Conservation (phyloP, 768 basidiomycete genomes). For the Phylloporus sp. region DNA sequence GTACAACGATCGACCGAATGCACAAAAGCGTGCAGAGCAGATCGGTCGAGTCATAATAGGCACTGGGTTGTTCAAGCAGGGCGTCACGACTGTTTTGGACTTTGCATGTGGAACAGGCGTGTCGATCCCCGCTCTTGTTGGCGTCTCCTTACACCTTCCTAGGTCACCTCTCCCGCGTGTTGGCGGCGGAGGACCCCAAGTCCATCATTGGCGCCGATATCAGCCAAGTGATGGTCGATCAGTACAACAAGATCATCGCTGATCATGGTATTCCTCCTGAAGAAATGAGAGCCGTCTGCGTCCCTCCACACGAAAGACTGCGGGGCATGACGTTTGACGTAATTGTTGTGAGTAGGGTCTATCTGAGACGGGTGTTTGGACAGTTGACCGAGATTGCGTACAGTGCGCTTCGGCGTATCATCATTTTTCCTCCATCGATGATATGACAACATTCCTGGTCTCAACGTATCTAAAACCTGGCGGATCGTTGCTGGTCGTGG, state of each 20-base stretch:
- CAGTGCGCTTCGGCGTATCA: constrained; percentile 67
- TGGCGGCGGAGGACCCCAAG: constrained; percentile 58
- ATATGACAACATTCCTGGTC: constrained; percentile 50
- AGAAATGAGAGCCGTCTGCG: constrained; percentile 62
- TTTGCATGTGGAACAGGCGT: constrained; percentile 70
- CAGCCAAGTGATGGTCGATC: constrained; percentile 64
- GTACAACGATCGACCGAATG: constrained; percentile 25
- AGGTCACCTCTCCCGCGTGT: constrained; percentile 63
- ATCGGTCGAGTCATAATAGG: constrained; percentile 28
- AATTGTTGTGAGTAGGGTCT: constrained; percentile 54
- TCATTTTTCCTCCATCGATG: constrained; percentile 49
- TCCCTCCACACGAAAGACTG: constrained; percentile 40
- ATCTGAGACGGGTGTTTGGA: background rate
- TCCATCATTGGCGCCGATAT: constrained; percentile 73
- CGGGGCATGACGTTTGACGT: constrained; percentile 61
- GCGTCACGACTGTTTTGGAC: constrained; percentile 59
- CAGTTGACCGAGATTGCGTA: background rate
- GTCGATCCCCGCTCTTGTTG: background rate
- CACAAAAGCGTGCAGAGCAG: constrained; percentile 17
- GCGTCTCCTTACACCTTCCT: background rate
- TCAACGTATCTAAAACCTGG: constrained; percentile 55
- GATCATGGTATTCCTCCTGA: constrained; percentile 62
- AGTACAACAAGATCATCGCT: constrained; percentile 53
- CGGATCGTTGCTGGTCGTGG: constrained; percentile 57
- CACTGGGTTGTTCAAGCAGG: constrained; percentile 48